Conservation (phyloP, 2,329 filamentous ascomycete genomes). For the Alternaria panax region DNA sequence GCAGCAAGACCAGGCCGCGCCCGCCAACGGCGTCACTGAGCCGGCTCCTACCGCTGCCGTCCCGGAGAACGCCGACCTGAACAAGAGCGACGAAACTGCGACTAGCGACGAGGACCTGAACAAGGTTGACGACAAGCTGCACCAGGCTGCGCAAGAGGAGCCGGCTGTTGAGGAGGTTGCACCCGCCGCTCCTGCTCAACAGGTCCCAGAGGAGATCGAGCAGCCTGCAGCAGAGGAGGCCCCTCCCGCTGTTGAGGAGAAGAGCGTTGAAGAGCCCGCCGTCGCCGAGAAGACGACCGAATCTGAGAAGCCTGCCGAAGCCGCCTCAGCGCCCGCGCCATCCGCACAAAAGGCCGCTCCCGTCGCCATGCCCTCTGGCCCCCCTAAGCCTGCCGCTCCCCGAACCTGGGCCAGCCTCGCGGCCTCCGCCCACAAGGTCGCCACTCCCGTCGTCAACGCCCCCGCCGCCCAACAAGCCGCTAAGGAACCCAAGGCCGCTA, state of each 20-base stretch:
- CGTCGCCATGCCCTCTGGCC: slow-evolving; percentile 64
- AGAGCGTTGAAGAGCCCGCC: slow-evolving; percentile 39
- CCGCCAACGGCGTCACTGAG: slow-evolving; percentile 52
- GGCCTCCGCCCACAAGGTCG: slow-evolving; percentile 58
- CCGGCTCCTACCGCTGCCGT: slow-evolving; percentile 48
- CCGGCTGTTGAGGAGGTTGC: slow-evolving; percentile 33
- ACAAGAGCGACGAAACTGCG: slow-evolving; percentile 46
- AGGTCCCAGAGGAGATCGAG: slow-evolving; percentile 45
- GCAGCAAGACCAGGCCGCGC: slow-evolving; percentile 44
- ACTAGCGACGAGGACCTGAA: slow-evolving; percentile 55
- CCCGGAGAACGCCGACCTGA: slow-evolving; percentile 40
- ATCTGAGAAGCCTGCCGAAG: slow-evolving; percentile 69
- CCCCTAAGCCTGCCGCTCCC: slow-evolving; percentile 63
- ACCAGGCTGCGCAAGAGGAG: slow-evolving; percentile 61
- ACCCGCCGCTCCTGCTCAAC: slow-evolving; percentile 48
- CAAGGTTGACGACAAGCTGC: slow-evolving; percentile 76
- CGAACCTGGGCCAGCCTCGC: slow-evolving; percentile 78
- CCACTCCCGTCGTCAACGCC: slow-evolving; percentile 51
- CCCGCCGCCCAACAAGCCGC: slow-evolving; percentile 42
- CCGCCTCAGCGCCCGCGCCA: slow-evolving; percentile 63
- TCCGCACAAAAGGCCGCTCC: slow-evolving; percentile 63
- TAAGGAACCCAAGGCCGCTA: slow-evolving; percentile 41
- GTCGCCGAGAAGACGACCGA: slow-evolving; percentile 47
- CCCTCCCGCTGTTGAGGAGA: slow-evolving; percentile 50
- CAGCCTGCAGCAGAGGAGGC: slow-evolving; percentile 51